Evolutionary conservation across 331 rosid species (phyloP).

Genomic region (Spiraea crenata): DNA sequence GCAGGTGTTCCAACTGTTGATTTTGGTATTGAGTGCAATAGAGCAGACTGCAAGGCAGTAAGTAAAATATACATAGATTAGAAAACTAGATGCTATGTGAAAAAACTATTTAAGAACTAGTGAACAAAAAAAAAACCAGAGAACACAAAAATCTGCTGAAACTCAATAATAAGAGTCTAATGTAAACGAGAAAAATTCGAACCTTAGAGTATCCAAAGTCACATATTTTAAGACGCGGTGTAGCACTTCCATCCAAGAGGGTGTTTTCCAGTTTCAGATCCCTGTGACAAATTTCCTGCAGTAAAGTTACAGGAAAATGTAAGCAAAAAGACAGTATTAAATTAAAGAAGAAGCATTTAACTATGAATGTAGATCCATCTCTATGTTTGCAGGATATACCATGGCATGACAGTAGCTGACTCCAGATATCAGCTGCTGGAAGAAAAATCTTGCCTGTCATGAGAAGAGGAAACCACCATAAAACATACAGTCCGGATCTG

Average conservation of each 20-base stretch:
- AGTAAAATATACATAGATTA: not conserved
- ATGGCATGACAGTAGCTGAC: conserved; percentile 87
- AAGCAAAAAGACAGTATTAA: not conserved
- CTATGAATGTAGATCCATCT: not conserved
- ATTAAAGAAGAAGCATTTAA: not conserved
- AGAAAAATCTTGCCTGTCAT: conserved; percentile 89
- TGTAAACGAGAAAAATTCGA: conserved; percentile 17
- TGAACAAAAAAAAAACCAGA: not conserved
- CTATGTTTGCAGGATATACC: conserved; percentile 38
- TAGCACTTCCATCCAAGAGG: conserved; percentile 81
- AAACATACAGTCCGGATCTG: conserved; percentile 15
- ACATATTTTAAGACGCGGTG: conserved; percentile 89
- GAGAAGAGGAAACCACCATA: not conserved
- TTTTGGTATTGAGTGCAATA: conserved; percentile 83
- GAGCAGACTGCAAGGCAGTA: conserved; percentile 54
- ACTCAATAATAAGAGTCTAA: conserved; percentile 10
- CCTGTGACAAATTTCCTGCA: conserved; percentile 91
- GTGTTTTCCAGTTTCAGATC: conserved; percentile 91
- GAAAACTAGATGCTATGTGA: not conserved
- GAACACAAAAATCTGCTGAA: not conserved
- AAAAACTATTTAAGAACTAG: not conserved
- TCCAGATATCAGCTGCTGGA: conserved; percentile 96
- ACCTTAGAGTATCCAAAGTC: conserved; percentile 99
- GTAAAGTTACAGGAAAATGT: not conserved
- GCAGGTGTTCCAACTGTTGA: conserved; percentile 96